Percentiles rank a stretch among this genome's conserved stretches.
These are phyloP conservation scores for Aspergillus panamensis DNA, from an alignment of 495 filamentous ascomycete species.

Conservation along the genomic window DNA sequence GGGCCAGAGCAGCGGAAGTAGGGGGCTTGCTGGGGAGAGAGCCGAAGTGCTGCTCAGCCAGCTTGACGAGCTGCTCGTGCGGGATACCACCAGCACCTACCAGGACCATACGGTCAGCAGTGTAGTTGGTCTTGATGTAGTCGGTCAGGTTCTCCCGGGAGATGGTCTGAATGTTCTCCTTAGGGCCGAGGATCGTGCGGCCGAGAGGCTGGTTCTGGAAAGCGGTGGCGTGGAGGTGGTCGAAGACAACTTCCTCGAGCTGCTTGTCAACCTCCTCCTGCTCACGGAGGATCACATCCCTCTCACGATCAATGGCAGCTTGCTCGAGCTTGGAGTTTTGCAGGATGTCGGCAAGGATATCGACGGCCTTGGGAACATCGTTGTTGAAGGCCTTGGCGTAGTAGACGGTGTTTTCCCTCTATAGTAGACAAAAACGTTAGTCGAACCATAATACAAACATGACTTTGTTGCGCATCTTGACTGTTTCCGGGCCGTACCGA, in stretches of 20 bases:
- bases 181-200: slow-evolving; percentile 95
- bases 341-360: slow-evolving; percentile 98
- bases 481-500: slow-evolving; percentile 64
- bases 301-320: slow-evolving; percentile 89
- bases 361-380: slow-evolving; percentile 91
- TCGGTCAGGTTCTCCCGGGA: slow-evolving; percentile 79
- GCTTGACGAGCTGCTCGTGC: slow-evolving; percentile 87
- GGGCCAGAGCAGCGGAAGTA: slow-evolving; percentile 60
- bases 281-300: slow-evolving; percentile 96
- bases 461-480: slow-evolving; percentile 6
- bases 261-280: slow-evolving; percentile 99
- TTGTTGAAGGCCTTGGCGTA: slow-evolving; percentile 98
- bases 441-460: background rate
- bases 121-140: slow-evolving; percentile 99
- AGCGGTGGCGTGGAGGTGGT: slow-evolving; percentile 97
- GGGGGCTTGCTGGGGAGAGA: slow-evolving; percentile 67
- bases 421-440: slow-evolving; percentile 30
- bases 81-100: slow-evolving; percentile 93
- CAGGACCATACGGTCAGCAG: slow-evolving; percentile 97
- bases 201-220: slow-evolving; percentile 94
- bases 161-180: slow-evolving; percentile 97
- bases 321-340: slow-evolving; percentile 97
- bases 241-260: slow-evolving; percentile 98
- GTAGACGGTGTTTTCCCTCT: slow-evolving; percentile 99
- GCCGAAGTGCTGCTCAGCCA: slow-evolving; percentile 95